Evolutionary conservation across 768 basidiomycete genomes (phyloP), one percentile per base, ranked within the genome.

Genomic region (Xerocomus potaroensis): DNA sequence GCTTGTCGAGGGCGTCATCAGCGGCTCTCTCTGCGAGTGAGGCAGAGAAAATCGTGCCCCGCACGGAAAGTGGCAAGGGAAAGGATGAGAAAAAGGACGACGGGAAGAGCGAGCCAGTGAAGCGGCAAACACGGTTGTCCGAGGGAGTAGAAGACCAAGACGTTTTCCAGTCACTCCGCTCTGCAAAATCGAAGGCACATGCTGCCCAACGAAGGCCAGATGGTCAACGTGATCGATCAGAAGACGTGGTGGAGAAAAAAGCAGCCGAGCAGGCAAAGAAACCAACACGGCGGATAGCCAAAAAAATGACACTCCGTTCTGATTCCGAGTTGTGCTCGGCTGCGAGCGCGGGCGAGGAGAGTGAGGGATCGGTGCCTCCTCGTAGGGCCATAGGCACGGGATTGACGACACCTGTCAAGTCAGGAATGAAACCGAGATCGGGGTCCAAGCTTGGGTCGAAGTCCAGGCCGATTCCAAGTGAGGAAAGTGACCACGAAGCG

Each of bases 401-500:
- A 8, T 43, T 48, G 5, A 39, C 5, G 16, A 65, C 63, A 0
- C 60, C 63, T 10, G 43, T 65, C 43, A 62, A 54, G 31, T 58
- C 58, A 2, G 56, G 56, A 8, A 65, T 65, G 63, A 65, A 54
- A 23, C 58, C 55, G 24, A 56, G 55, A 32, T 49, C 55, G 6
- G 56, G 38, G 16, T 52, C 59, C 3, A 47, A 48, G 19, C 47
- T 53, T 4, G 34, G n/a, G 9, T 40, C 58, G 6, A 15, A 12
- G 32, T 35, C 58, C 15, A 12, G 15, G 21, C 48, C 42, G 2
- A 29, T 27, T 7, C 8, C 16, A 1, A 37, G 24, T 6, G 47
- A 12, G 10, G 45, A 45, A 24, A 50, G 30, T 16, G 48, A 30
- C 10, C 45, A 21, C 0, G 54, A 51, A 24, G 40, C 24, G 18